Conservation (phyloP, 352 stramenopile genomes). For the Globisporangium heterothallicum region DNA sequence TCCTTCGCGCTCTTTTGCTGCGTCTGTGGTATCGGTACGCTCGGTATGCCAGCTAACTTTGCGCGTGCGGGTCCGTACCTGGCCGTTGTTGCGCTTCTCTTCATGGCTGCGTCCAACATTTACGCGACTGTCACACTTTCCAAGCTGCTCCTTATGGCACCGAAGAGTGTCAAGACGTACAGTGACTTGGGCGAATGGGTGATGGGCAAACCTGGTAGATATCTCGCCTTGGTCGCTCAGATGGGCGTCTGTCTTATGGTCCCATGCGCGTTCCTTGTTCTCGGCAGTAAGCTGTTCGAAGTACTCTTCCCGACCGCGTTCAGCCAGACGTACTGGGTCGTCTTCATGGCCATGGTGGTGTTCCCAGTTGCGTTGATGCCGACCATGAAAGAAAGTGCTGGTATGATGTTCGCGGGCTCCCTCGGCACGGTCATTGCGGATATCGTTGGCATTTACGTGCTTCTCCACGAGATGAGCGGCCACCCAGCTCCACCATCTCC, state of each 20-base stretch:
- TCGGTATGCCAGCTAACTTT: constrained; percentile 53
- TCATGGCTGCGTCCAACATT: constrained; percentile 49
- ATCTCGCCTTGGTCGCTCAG: constrained; percentile 32
- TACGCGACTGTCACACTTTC: constrained; percentile 37
- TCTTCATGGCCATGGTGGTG: constrained; percentile 34
- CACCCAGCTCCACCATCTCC: constrained; percentile 27
- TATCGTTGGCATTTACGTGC: constrained; percentile 26
- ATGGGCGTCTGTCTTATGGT: constrained; percentile 41
- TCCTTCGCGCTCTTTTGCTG: constrained; percentile 47
- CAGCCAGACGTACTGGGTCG: constrained; percentile 35
- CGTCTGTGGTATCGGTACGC: constrained; percentile 52
- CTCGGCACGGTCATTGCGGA: constrained; percentile 43
- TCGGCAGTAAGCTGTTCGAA: constrained; percentile 40
- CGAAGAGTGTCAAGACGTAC: constrained; percentile 41
- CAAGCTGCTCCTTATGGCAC: constrained; percentile 45
- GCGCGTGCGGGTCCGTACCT: constrained; percentile 36
- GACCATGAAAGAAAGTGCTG: constrained; percentile 39
- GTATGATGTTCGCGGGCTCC: constrained; percentile 28
- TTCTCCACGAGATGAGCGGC: constrained; percentile 27
- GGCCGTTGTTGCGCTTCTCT: constrained; percentile 35
- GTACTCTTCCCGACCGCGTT: constrained; percentile 50
- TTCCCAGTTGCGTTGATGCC: constrained; percentile 33
- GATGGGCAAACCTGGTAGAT: constrained; percentile 35
- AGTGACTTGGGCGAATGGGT: constrained; percentile 41
- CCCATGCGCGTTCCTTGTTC: constrained; percentile 44